These are phyloP conservation scores for Sporisorium scitamineum DNA, from an alignment of 1,284 basidiomycete genomes.

Conservation along the genomic window DNA sequence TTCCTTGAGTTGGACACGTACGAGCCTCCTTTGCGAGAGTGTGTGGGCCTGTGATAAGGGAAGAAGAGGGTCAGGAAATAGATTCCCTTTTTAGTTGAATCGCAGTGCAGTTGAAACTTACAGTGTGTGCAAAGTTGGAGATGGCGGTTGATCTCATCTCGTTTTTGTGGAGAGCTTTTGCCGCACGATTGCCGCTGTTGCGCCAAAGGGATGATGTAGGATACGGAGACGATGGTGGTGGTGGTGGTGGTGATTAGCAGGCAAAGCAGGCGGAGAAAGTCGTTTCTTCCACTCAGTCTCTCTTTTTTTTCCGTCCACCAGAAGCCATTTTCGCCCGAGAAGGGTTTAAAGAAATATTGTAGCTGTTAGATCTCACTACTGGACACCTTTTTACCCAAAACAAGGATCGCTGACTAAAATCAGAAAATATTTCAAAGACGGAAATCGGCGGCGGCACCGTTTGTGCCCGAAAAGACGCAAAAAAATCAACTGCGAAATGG, in stretches of 20 bases:
- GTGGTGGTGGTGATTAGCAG: neutral
- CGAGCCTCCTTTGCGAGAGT: conserved; percentile 49
- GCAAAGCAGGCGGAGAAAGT: neutral
- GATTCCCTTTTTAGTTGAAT: too few relatives aligned
- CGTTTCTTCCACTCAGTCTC: conserved; percentile 1
- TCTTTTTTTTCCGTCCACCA: neutral
- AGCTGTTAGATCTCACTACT: neutral
- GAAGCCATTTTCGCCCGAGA: conserved; percentile 1
- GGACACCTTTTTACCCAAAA: neutral
- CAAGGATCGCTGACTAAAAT: conserved; percentile 18
- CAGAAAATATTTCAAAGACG: neutral
- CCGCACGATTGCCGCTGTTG: conserved; percentile 3
- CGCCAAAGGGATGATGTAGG: neutral
- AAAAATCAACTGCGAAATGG: conserved; percentile 1
- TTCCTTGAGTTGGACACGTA: conserved; percentile 40
- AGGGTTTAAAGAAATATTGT: too few relatives aligned
- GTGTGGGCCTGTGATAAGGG: conserved; percentile 24
- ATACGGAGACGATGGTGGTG: conserved; percentile 6
- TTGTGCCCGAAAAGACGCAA: neutral
- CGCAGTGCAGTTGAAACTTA: conserved; percentile 10
- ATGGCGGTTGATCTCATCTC: conserved; percentile 48
- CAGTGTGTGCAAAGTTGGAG: conserved; percentile 40
- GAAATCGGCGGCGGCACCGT: neutral
- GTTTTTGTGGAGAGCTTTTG: conserved; percentile 1
- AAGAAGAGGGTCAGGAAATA: neutral